Evolutionary conservation across 2,329 filamentous ascomycete species (phyloP), one percentile per base, ranked within the genome.

Genomic region (Pseudogymnoascus sp.): DNA sequence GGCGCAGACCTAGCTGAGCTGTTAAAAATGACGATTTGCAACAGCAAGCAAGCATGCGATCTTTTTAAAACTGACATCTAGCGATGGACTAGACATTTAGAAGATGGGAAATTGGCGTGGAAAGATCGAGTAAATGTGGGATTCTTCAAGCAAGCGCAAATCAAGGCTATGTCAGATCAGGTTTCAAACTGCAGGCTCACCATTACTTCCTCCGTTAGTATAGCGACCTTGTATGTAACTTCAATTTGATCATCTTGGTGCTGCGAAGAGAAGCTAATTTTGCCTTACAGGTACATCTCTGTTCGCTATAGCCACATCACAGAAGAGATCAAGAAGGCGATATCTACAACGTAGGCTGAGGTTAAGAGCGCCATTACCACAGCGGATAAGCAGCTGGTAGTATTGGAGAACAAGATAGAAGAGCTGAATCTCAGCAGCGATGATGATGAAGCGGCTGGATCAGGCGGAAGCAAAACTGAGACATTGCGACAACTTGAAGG

Each of bases 151-250:
- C 64, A 74, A 65, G 64, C 66, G 55, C 65, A 73, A 65, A 65
- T 72, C 21, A 73, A 71, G 65, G 69, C 72, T 49, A 73, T 73
- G 64, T 73, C 71, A 26, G 69, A 72, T 64, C 71, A 73, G 67
- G 70, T 74, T 65, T 67, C 70, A 65, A 70, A 64, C 65, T 74
- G 70, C 63, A 72, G 72, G 66, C 64, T 71, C 58, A 67, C 70
- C 16, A 69, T 74, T 39, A 72, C 68, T 64, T 65, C 65, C 23
- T 66, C 70, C 31, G 71, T 72, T 21, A 65, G 68, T 63, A 67
- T 72, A 65, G 72, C 69, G 41, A 73, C 71, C 60, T 69, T 75
- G 70, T 74, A 65, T 45, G 65, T 64, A 64, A 23, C 59, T 59
- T 61, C 63, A 65, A 64, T 69, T 62, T 62, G 58, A 65, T 26